Percentiles rank a stretch among this genome's conserved stretches.
phyloP scores from a whole-genome alignment of 805 yeast species.

The Lipomyces anomalus region DNA sequence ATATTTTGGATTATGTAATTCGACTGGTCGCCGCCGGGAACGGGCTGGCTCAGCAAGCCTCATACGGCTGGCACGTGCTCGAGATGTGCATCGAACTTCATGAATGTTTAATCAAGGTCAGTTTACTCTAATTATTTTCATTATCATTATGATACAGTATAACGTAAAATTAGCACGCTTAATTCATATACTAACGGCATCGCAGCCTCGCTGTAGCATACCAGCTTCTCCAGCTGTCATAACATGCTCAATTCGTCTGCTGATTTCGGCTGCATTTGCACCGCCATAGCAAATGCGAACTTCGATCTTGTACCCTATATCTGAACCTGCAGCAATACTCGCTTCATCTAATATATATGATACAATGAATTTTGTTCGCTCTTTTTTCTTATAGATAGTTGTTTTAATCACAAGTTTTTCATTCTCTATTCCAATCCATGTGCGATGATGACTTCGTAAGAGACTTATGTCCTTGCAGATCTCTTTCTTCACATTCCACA shows the following conservation, averaged over 20 bases:
- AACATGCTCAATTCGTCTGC: not conserved
- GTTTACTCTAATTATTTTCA: too few species aligned
- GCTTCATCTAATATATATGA: slow-evolving; percentile 7
- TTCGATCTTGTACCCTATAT: not conserved
- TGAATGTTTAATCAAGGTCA: too few species aligned
- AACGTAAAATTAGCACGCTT: not conserved
- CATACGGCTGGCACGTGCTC: too few species aligned
- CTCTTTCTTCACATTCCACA: not conserved
- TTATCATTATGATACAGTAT: not conserved
- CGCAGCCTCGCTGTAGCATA: slow-evolving; percentile 1
- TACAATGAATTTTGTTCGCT: slow-evolving; percentile 2
- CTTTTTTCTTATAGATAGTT: slow-evolving; percentile 6
- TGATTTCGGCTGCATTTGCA: not conserved
- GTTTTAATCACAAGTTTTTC: not conserved
- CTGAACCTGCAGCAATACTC: not conserved
- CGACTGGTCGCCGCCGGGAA: too few species aligned
- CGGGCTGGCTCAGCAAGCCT: too few species aligned
- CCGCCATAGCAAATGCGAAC: slow-evolving; percentile 1
- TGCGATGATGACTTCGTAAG: slow-evolving; percentile 9
- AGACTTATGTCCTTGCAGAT: slow-evolving; percentile 4
- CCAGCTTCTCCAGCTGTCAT: slow-evolving; percentile 1
- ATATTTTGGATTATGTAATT: too few species aligned
- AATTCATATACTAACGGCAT: slow-evolving; percentile 1
- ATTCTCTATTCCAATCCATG: not conserved
- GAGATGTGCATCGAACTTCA: too few species aligned